Evolutionary conservation across 768 basidiomycete genomes (phyloP).

Genomic region (Tricholoma sp.): DNA sequence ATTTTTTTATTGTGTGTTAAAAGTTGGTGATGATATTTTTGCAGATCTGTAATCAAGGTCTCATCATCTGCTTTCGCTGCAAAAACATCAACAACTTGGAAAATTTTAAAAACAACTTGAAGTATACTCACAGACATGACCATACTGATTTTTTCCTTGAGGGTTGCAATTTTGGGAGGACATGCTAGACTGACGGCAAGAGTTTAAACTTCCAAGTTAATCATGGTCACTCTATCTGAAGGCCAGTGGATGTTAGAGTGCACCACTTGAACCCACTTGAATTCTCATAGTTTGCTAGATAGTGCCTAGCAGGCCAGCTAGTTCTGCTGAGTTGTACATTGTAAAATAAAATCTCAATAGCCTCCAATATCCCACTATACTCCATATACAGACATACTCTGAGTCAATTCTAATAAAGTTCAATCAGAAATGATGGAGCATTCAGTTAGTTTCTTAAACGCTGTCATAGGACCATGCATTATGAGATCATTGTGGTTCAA

Average conservation of each 20-base stretch:
- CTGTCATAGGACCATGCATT: neutral
- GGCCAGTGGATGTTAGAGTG: neutral
- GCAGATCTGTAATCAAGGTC: constrained; percentile 10
- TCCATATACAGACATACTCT: neutral
- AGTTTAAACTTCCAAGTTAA: neutral
- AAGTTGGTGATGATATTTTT: constrained; percentile 15
- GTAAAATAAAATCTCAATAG: neutral
- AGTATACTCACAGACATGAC: constrained; percentile 7
- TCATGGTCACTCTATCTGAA: neutral
- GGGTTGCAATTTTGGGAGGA: constrained; percentile 14
- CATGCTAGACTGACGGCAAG: neutral
- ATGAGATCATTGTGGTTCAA: neutral
- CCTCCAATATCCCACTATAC: neutral
- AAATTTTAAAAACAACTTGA: neutral
- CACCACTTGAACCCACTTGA: neutral
- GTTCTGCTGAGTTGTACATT: neutral
- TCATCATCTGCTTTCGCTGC: constrained; percentile 12
- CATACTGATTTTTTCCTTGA: constrained; percentile 16
- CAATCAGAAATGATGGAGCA: neutral
- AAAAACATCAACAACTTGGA: neutral
- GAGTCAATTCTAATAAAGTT: neutral
- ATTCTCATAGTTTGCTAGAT: neutral
- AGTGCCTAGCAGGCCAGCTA: neutral
- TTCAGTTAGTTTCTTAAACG: neutral
- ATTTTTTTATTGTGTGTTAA: constrained; percentile 16